Conservation (phyloP, 805 yeast genomes). For the Suhomyces vadensis region DNA sequence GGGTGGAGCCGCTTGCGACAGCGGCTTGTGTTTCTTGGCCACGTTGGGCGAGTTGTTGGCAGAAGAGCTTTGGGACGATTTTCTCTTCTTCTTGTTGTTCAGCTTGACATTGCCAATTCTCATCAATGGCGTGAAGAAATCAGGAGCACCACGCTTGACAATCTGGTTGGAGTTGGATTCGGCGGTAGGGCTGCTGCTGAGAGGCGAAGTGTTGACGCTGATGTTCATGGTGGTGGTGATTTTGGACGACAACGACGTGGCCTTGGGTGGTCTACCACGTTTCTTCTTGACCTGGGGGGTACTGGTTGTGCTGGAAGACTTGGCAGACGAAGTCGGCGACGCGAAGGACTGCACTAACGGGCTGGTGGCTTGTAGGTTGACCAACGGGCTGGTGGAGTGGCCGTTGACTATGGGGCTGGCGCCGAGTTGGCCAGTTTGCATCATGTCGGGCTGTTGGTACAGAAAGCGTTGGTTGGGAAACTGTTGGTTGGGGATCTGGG, state of each 20-base stretch:
- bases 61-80: slow-evolving; percentile 8
- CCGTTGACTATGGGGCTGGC: too few relatives aligned
- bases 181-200: slow-evolving; percentile 37
- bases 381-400: neutral
- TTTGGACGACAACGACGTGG: slow-evolving; percentile 35
- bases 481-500: neutral
- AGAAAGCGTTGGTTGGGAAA: neutral
- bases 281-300: slow-evolving; percentile 35
- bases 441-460: neutral
- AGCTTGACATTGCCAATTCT: slow-evolving; percentile 35
- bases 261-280: slow-evolving; percentile 50
- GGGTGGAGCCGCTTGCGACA: slow-evolving; percentile 3
- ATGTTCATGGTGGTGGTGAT: slow-evolving; percentile 44
- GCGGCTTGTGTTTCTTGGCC: slow-evolving; percentile 5
- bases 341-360: neutral
- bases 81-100: slow-evolving; percentile 11
- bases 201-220: slow-evolving; percentile 40
- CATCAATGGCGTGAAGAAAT: slow-evolving; percentile 45
- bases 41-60: slow-evolving; percentile 10
- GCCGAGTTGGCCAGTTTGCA: too few relatives aligned
- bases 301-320: neutral
- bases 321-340: neutral
- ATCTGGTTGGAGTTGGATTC: slow-evolving; percentile 40
- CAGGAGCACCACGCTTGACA: slow-evolving; percentile 43
- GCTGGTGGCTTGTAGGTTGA: neutral